These are phyloP conservation scores for Nicotiana tomentosiformis DNA, from an alignment of 257 asterid genomes.

Conservation along the genomic window DNA sequence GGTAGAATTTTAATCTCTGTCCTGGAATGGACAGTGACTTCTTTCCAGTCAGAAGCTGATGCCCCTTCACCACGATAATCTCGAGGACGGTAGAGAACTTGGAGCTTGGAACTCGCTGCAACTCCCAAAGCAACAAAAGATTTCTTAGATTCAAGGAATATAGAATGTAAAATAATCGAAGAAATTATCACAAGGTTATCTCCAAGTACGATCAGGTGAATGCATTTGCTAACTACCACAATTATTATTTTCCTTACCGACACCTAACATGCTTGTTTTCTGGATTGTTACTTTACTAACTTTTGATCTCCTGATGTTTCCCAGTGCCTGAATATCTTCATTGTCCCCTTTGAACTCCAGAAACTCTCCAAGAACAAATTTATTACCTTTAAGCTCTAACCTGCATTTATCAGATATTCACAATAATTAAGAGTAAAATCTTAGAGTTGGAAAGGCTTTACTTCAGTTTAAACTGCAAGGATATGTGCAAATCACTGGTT, in stretches of 20 bases:
- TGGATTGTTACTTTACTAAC: conserved; percentile 61
- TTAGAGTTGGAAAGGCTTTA: neutral
- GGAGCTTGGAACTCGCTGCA: conserved; percentile 74
- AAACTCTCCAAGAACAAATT: conserved; percentile 74
- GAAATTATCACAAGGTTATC: neutral
- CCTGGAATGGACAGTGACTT: conserved; percentile 65
- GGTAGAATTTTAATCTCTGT: conserved; percentile 79
- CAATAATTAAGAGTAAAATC: neutral
- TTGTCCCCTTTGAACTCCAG: conserved; percentile 83
- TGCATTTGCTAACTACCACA: neutral
- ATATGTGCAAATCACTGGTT: neutral
- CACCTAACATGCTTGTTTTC: conserved; percentile 93
- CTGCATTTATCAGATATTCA: conserved; percentile 30
- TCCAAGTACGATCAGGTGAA: neutral
- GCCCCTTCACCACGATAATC: conserved; percentile 65
- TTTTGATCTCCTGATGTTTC: conserved; percentile 80
- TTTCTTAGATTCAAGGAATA: conserved; percentile 1
- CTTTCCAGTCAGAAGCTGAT: conserved; percentile 59
- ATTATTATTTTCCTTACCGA: conserved; percentile 44
- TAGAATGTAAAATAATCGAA: neutral
- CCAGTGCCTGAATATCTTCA: conserved; percentile 61
- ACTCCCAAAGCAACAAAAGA: neutral
- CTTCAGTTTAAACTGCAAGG: neutral
- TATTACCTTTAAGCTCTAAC: conserved; percentile 77
- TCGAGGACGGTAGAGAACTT: conserved; percentile 61